These are phyloP conservation scores for Termitomyces sp. DNA, from an alignment of 768 basidiomycete species.

Conservation along the genomic window DNA sequence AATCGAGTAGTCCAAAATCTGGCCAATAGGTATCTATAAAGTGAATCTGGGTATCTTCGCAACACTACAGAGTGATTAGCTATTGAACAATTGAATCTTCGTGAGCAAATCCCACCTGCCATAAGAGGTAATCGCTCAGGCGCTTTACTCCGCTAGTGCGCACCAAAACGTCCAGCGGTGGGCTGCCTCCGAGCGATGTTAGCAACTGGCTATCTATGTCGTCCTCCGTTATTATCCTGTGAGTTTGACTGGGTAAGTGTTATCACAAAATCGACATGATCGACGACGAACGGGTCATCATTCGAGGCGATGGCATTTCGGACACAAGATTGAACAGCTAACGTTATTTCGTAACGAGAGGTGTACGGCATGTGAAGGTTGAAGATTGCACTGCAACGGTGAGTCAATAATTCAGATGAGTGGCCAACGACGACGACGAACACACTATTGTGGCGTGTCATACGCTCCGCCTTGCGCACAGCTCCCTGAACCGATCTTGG, in stretches of 20 bases:
- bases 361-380: slow-evolving; percentile 94
- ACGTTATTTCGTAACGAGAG: slow-evolving; percentile 86
- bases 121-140: slow-evolving; percentile 85
- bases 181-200: slow-evolving; percentile 58
- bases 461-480: slow-evolving; percentile 60
- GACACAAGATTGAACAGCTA: slow-evolving; percentile 58
- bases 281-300: slow-evolving; percentile 3
- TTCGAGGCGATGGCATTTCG: slow-evolving; percentile 25
- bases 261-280: not conserved
- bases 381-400: slow-evolving; percentile 60
- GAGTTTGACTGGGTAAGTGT: not conserved
- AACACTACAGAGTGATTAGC: slow-evolving; percentile 46
- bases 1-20: slow-evolving; percentile 80
- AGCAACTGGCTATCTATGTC: slow-evolving; percentile 64
- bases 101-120: slow-evolving; percentile 69
- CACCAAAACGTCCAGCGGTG: slow-evolving; percentile 84
- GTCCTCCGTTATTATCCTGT: slow-evolving; percentile 50
- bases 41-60: slow-evolving; percentile 81
- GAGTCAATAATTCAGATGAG: not conserved
- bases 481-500: slow-evolving; percentile 71
- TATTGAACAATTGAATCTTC: slow-evolving; percentile 2
- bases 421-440: slow-evolving; percentile 21
- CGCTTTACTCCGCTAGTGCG: slow-evolving; percentile 89
- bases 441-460: slow-evolving; percentile 74
- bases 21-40: slow-evolving; percentile 89